These are phyloP conservation scores for Cymbopogon flexuosus DNA, from an alignment of 202 grass and related monocot species.

Conservation along the genomic window DNA sequence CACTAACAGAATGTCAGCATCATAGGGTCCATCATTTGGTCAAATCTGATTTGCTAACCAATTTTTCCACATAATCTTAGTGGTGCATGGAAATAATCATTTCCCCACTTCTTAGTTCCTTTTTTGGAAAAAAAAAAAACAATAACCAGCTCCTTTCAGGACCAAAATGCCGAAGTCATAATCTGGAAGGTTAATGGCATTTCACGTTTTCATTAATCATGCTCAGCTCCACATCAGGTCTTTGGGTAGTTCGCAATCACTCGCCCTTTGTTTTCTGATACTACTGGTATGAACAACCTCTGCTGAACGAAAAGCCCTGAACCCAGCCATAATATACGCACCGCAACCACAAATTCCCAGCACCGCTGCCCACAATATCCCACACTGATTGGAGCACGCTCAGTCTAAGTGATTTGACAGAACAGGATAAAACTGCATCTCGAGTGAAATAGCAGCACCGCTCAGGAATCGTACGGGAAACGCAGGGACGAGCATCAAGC, in stretches of 20 bases:
- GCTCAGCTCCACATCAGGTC: not conserved
- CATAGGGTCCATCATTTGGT: not conserved
- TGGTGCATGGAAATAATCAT: not conserved
- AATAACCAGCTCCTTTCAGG: not conserved
- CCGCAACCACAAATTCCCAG: not conserved
- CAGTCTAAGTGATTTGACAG: not conserved
- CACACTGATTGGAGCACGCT: not conserved
- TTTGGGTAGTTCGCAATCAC: not conserved
- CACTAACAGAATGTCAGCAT: not conserved
- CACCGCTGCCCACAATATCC: not conserved
- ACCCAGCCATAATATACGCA: not conserved
- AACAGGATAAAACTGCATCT: not conserved
- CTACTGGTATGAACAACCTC: not conserved
- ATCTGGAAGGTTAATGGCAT: not conserved
- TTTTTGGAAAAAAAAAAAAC: not conserved
- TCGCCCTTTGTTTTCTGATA: not conserved
- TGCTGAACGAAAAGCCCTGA: slow-evolving; percentile 1
- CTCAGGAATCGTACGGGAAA: not conserved
- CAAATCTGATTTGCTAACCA: not conserved
- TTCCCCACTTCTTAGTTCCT: not conserved
- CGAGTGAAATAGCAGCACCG: not conserved
- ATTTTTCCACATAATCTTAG: not conserved
- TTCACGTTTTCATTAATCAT: not conserved
- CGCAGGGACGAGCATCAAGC: not conserved
- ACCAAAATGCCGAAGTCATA: slow-evolving; percentile 11